Conservation (phyloP, 805 yeast genomes). For the Cyberlindnera japonica region DNA sequence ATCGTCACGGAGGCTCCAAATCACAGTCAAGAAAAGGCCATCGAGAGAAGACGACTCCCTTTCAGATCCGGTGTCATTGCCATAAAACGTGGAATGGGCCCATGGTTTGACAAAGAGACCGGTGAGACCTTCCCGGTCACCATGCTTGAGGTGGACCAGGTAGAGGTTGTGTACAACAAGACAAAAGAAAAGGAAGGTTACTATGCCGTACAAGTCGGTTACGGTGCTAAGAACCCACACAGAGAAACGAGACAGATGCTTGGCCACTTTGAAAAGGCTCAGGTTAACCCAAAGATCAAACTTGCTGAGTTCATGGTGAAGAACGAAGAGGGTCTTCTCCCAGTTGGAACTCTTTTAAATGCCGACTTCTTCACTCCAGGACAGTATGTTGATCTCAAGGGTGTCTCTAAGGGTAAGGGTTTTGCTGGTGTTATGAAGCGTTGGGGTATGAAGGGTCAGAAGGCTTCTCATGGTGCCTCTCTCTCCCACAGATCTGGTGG, state of each 20-base stretch:
- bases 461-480: conserved; percentile 95
- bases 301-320: conserved; percentile 79
- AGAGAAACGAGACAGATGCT: conserved; percentile 63
- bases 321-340: conserved; percentile 58
- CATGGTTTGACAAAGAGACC: conserved; percentile 61
- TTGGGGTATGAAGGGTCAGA: conserved; percentile 82
- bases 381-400: conserved; percentile 76
- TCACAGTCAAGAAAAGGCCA: conserved; percentile 67
- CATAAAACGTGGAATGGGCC: conserved; percentile 84
- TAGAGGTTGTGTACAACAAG: conserved; percentile 77
- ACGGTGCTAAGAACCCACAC: conserved; percentile 59
- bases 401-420: conserved; percentile 89
- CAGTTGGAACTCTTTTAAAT: conserved; percentile 70
- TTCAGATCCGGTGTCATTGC: conserved; percentile 83
- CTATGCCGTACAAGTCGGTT: conserved; percentile 83
- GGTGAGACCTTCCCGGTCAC: conserved; percentile 82
- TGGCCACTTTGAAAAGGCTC: conserved; percentile 74
- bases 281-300: conserved; percentile 77
- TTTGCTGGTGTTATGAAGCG: conserved; percentile 98
- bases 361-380: conserved; percentile 86
- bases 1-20: conserved; percentile 45
- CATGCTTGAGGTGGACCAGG: conserved; percentile 79
- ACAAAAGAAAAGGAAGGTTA: conserved; percentile 75
- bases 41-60: conserved; percentile 68
- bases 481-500: conserved; percentile 93